phyloP scores from a whole-genome alignment of 2,329 filamentous ascomycete species.

The Sclerotinia sclerotiorum region DNA sequence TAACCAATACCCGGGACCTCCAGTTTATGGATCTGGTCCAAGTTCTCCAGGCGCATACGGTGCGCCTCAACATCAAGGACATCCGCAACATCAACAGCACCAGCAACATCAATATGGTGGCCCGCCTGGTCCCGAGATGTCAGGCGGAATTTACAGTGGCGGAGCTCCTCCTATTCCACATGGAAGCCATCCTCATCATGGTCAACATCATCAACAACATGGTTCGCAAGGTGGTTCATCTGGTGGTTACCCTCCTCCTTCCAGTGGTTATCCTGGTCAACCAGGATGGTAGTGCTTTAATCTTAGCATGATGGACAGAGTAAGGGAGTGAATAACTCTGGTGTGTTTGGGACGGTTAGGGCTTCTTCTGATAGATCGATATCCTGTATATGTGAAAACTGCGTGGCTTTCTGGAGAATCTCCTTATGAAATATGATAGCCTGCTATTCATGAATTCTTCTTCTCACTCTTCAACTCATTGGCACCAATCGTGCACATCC shows the following conservation, averaged over 20 bases:
- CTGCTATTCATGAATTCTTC: constrained; percentile 26
- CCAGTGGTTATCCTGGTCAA: constrained; percentile 19
- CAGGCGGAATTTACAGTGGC: constrained; percentile 13
- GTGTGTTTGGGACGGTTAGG: constrained; percentile 3
- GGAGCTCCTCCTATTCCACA: constrained; percentile 20
- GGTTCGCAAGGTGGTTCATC: constrained; percentile 21
- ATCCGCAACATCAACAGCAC: background rate
- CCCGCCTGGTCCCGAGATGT: constrained; percentile 13
- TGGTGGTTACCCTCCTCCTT: constrained; percentile 19
- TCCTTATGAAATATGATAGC: background rate
- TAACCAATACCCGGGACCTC: constrained; percentile 29
- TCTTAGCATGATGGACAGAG: constrained; percentile 7
- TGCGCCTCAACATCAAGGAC: constrained; percentile 2
- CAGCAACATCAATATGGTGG: constrained; percentile 9
- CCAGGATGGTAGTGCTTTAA: constrained; percentile 19
- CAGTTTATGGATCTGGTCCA: constrained; percentile 23
- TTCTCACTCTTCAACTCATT: constrained; percentile 24
- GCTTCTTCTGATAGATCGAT: constrained; percentile 9
- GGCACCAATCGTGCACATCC: constrained; percentile 28
- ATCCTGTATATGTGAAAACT: constrained; percentile 21
- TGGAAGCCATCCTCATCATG: constrained; percentile 24
- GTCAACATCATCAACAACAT: constrained; percentile 23
- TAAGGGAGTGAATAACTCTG: background rate
- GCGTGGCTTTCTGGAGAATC: background rate
- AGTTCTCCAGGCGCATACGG: constrained; percentile 26